Conservation (phyloP, 2,329 filamentous ascomycete genomes). For the Trichoderma pleuroti region DNA sequence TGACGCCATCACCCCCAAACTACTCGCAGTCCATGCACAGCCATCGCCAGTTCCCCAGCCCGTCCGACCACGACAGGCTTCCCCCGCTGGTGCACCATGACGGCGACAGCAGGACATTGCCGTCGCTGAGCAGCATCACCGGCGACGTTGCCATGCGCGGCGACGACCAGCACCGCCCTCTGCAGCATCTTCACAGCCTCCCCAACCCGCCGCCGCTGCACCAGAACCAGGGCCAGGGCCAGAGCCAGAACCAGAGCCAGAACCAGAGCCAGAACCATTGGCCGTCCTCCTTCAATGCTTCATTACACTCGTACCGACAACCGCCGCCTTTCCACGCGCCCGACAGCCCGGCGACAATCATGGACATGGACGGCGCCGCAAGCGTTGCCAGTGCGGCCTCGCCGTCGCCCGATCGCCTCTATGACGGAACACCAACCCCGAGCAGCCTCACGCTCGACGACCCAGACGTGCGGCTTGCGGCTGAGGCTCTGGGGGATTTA, state of each 20-base stretch:
- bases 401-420: constrained; percentile 34
- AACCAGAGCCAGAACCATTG: constrained; percentile 35
- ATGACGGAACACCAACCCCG: constrained; percentile 39
- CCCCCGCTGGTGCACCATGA: constrained; percentile 30
- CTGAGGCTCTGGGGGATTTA: constrained; percentile 71
- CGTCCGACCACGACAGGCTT: constrained; percentile 19
- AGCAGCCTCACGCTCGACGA: constrained; percentile 57
- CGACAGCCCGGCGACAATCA: constrained; percentile 47
- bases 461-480: constrained; percentile 65
- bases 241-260: no score
- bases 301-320: constrained; percentile 42
- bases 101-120: constrained; percentile 30
- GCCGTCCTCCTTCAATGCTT: constrained; percentile 31
- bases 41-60: constrained; percentile 5
- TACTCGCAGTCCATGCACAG: constrained; percentile 16
- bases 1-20: background rate
- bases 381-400: constrained; percentile 43
- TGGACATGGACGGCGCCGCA: constrained; percentile 47
- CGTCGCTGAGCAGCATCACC: constrained; percentile 37
- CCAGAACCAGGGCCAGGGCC: no score
- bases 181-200: background rate
- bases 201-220: constrained; percentile 19
- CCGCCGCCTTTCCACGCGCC: constrained; percentile 33
- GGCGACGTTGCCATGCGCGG: constrained; percentile 27
- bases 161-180: constrained; percentile 17